Evolutionary conservation across 2,329 filamentous ascomycete genomes (phyloP).

Genomic region (Neofusicoccum sp.): DNA sequence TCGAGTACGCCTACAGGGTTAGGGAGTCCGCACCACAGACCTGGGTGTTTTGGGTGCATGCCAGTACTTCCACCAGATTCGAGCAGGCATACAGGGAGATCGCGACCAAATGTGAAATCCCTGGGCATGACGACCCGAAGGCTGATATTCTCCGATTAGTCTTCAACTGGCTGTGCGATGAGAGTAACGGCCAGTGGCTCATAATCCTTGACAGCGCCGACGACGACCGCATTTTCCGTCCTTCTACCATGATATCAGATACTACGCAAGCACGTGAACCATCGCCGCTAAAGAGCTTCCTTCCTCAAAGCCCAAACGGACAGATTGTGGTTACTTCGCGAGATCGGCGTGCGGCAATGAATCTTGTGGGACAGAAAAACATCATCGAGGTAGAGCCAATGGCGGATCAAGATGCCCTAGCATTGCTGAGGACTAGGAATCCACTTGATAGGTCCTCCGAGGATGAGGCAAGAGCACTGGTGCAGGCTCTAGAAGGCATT

Average conservation of each 20-base stretch:
- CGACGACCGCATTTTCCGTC: constrained; percentile 18
- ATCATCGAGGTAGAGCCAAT: not conserved
- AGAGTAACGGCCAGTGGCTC: constrained; percentile 31
- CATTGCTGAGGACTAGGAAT: too few species aligned
- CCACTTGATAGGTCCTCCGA: accelerated
- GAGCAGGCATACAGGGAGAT: constrained; percentile 33
- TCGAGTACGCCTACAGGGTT: constrained; percentile 30
- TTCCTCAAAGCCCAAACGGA: constrained; percentile 8
- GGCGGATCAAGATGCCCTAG: not conserved
- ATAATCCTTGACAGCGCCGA: constrained; percentile 39
- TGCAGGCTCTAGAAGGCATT: constrained; percentile 30
- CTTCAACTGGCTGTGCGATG: constrained; percentile 29
- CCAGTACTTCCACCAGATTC: constrained; percentile 28
- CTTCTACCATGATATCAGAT: too few species aligned
- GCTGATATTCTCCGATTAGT: constrained; percentile 31
- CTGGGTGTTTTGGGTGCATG: constrained; percentile 37
- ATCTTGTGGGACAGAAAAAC: not conserved
- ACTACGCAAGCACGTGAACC: too few species aligned
- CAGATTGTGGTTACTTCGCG: constrained; percentile 15
- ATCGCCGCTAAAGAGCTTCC: not conserved
- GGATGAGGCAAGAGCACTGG: not conserved
- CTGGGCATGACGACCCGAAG: constrained; percentile 29
- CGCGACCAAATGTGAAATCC: constrained; percentile 28
- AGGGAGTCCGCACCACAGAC: constrained; percentile 27
- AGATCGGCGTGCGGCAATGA: not conserved